Percentiles rank a stretch among this genome's conserved stretches.
phyloP scores from a whole-genome alignment of 169 alveolate genomes.

The Pseudocohnilembus persalinus region DNA sequence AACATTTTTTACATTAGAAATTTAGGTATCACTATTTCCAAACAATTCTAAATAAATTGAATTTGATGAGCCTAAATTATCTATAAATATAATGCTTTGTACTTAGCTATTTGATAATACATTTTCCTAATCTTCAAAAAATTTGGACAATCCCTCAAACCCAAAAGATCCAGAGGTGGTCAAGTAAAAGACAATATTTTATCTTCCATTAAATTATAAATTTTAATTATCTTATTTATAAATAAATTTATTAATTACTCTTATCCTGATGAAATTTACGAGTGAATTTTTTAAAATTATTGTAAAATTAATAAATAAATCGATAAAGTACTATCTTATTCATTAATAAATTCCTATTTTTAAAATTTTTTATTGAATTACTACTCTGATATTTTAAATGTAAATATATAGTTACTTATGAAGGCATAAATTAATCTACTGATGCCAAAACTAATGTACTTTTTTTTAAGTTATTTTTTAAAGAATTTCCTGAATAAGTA shows the following conservation, averaged over 20 bases:
- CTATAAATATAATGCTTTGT: neutral
- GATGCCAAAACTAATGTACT: neutral
- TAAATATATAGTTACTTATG: neutral
- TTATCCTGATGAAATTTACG: neutral
- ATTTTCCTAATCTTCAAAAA: neutral
- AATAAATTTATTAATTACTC: no score
- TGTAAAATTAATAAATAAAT: no score
- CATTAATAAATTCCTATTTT: neutral
- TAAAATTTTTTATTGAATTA: no score
- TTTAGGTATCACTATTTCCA: neutral
- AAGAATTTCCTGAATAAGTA: neutral
- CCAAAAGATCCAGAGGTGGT: neutral
- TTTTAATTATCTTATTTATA: no score
- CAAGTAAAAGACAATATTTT: neutral
- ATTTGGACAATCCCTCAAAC: neutral
- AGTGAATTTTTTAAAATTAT: no score
- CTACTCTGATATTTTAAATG: neutral
- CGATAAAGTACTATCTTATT: neutral
- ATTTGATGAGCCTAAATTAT: neutral
- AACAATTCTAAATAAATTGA: neutral
- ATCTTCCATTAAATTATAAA: no score
- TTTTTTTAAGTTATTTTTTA: no score
- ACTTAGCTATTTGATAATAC: neutral
- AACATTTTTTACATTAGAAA: no score
- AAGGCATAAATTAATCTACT: neutral